Conservation (phyloP, 306 rosid genomes). For the Trichosanthes cucumerina region DNA sequence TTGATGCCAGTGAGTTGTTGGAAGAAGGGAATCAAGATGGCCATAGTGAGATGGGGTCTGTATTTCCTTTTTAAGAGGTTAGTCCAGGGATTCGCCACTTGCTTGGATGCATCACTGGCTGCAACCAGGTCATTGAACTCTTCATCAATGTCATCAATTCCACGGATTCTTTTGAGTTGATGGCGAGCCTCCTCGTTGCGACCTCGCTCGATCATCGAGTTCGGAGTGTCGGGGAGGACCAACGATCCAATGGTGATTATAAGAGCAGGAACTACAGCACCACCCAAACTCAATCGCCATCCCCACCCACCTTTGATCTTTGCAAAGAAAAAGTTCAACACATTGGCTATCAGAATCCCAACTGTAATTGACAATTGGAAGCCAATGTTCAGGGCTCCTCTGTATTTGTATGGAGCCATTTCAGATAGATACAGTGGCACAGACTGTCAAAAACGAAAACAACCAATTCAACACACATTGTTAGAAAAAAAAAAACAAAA, state of each 20-base stretch:
- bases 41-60: slow-evolving; percentile 18
- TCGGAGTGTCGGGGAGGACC: slow-evolving; percentile 16
- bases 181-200: background rate
- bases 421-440: slow-evolving; percentile 20
- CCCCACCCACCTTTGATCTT: slow-evolving; percentile 21
- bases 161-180: slow-evolving; percentile 12
- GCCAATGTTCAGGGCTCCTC: slow-evolving; percentile 21
- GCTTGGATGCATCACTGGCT: slow-evolving; percentile 18
- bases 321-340: slow-evolving; percentile 10
- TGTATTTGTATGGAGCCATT: slow-evolving; percentile 19
- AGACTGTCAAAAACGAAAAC: background rate
- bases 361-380: slow-evolving; percentile 14
- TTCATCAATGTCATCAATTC: slow-evolving; percentile 10
- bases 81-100: slow-evolving; percentile 9
- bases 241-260: slow-evolving; percentile 10
- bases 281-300: slow-evolving; percentile 17
- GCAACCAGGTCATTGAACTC: slow-evolving; percentile 16
- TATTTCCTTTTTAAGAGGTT: slow-evolving; percentile 9
- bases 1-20: slow-evolving; percentile 23
- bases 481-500: background rate
- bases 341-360: slow-evolving; percentile 15
- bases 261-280: slow-evolving; percentile 16
- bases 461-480: background rate
- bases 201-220: slow-evolving; percentile 17
- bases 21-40: slow-evolving; percentile 18